Percentiles rank a stretch among this genome's conserved stretches.
These are phyloP conservation scores for Boletellus sp. DNA, from an alignment of 768 basidiomycete genomes.

Conservation along the genomic window DNA sequence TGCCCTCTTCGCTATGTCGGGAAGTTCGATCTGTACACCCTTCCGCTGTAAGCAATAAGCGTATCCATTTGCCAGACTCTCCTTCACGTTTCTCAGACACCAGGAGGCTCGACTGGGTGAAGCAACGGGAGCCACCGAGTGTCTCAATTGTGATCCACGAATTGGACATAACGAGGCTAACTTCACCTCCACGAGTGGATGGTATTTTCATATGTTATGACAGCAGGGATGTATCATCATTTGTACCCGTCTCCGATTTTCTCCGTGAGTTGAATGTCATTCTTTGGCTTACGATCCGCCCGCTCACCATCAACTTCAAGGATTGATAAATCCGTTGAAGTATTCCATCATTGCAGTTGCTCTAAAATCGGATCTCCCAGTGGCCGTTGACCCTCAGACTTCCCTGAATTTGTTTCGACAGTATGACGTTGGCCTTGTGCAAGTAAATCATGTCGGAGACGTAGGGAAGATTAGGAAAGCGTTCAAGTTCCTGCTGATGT, in stretches of 20 bases:
- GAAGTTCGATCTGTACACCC: constrained; percentile 35
- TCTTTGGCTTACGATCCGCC: constrained; percentile 4
- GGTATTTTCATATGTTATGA: constrained; percentile 89
- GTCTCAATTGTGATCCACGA: constrained; percentile 52
- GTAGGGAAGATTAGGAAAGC: constrained; percentile 69
- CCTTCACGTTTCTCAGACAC: constrained; percentile 33
- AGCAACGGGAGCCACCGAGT: constrained; percentile 40
- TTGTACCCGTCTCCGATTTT: constrained; percentile 60
- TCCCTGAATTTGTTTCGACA: constrained; percentile 48
- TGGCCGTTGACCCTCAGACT: constrained; percentile 52
- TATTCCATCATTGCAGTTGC: constrained; percentile 74
- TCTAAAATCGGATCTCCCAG: constrained; percentile 77
- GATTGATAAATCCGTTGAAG: constrained; percentile 51
- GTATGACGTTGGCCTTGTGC: constrained; percentile 76
- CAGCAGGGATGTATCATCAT: constrained; percentile 57
- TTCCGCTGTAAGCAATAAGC: constrained; percentile 36
- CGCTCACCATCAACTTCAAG: constrained; percentile 35
- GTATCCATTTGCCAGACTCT: background rate
- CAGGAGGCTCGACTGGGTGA: constrained; percentile 30
- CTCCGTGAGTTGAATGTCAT: constrained; percentile 53
- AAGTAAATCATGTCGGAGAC: constrained; percentile 57
- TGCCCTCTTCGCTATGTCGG: constrained; percentile 29
- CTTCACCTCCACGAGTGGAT: constrained; percentile 57
- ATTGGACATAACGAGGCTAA: constrained; percentile 53
- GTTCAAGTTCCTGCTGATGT: constrained; percentile 72